A percentile compares a stretch with the other conserved stretches of the same genome.
phyloP scores from a whole-genome alignment of 805 yeast genomes.

The Wickerhamiella lipophila region DNA sequence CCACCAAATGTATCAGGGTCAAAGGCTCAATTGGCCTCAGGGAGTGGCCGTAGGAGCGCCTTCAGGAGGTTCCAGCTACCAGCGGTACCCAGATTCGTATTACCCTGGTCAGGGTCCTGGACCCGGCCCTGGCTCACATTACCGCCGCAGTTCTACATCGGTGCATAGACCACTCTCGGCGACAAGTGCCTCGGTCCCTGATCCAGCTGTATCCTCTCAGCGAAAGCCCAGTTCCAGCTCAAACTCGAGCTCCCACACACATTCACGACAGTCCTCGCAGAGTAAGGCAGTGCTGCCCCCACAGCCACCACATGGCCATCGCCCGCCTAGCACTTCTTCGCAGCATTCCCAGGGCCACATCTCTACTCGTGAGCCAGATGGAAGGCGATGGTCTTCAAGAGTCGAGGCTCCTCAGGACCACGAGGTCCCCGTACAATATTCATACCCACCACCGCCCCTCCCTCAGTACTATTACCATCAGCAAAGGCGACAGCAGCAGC shows the following conservation, averaged over 20 bases:
- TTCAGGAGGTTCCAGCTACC: not conserved
- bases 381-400: not conserved
- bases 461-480: not conserved
- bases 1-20: not conserved
- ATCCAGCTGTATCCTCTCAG: not conserved
- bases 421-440: constrained; percentile 8
- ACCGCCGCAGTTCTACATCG: not conserved
- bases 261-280: not conserved
- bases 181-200: not conserved
- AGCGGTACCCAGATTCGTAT: not conserved
- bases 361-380: constrained; percentile 3
- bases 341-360: not conserved
- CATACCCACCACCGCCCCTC: not conserved
- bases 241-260: not conserved
- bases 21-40: not conserved
- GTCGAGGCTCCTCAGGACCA: constrained; percentile 8
- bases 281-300: not conserved
- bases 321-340: not conserved
- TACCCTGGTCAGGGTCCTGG: not conserved
- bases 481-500: not conserved
- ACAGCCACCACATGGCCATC: not conserved
- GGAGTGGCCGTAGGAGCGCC: not conserved
- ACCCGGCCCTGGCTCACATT: not conserved
- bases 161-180: not conserved
- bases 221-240: not conserved